phyloP scores from a whole-genome alignment of 345 rosid genomes.

The Stellera chamaejasme region DNA sequence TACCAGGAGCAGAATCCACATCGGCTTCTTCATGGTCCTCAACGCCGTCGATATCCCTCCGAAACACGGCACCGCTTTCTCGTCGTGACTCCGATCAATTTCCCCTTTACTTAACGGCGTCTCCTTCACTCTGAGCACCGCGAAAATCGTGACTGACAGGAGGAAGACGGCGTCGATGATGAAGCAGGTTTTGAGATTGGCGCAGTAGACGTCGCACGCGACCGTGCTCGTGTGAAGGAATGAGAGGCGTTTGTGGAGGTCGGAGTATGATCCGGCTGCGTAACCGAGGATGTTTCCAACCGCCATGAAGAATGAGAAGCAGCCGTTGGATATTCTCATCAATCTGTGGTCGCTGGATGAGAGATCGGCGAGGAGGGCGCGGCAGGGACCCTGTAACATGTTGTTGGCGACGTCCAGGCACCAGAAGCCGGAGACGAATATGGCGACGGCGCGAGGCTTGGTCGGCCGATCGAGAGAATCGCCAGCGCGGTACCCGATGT shows the following conservation, averaged over 20 bases:
- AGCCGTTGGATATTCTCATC: conserved; percentile 50
- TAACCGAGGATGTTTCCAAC: conserved; percentile 73
- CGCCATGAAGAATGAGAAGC: conserved; percentile 86
- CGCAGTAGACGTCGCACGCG: conserved; percentile 74
- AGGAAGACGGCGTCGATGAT: conserved; percentile 54
- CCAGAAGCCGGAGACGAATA: conserved; percentile 81
- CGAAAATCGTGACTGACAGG: conserved; percentile 23
- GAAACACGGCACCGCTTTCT: conserved; percentile 12
- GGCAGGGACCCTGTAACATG: conserved; percentile 74
- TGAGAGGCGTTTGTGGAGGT: conserved; percentile 39
- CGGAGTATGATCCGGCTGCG: conserved; percentile 56
- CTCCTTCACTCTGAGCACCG: conserved; percentile 38
- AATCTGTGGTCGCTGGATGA: conserved; percentile 39
- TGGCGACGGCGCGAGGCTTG: conserved; percentile 53
- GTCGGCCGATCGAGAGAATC: conserved; percentile 27
- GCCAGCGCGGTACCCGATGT: conserved; percentile 53
- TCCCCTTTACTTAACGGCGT: conserved; percentile 21
- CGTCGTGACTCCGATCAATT: conserved; percentile 1
- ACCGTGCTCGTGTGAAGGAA: conserved; percentile 43
- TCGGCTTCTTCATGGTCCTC: conserved; percentile 42
- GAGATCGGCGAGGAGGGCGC: conserved; percentile 80
- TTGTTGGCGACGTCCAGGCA: conserved; percentile 88
- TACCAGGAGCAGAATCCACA: conserved; percentile 68
- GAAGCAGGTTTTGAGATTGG: conserved; percentile 78
- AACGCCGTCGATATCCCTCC: conserved; percentile 43